Conservation (phyloP, 257 asterid species). For the Buddleja alternifolia region DNA sequence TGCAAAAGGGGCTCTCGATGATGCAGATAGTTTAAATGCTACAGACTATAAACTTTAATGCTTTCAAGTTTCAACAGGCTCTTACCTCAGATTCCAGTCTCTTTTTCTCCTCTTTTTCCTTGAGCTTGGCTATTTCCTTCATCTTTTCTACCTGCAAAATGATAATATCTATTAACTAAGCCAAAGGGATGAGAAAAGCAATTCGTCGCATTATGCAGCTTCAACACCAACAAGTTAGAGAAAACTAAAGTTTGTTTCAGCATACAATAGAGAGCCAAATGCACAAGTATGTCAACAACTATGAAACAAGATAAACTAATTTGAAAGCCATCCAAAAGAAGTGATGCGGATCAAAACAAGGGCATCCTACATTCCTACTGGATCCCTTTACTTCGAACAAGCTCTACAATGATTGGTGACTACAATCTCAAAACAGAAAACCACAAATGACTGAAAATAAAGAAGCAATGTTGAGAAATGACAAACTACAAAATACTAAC, state of each 20-base stretch:
- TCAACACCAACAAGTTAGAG: background rate
- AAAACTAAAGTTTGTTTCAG: background rate
- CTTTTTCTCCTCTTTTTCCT: constrained; percentile 82
- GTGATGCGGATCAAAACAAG: background rate
- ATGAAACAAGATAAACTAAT: background rate
- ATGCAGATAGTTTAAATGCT: constrained; percentile 10
- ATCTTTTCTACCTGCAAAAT: constrained; percentile 77
- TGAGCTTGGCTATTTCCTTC: constrained; percentile 86
- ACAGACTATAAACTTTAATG: background rate
- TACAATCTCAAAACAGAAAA: too few relatives aligned
- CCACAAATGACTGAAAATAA: too few relatives aligned
- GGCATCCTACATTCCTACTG: too few relatives aligned
- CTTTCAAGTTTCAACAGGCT: background rate
- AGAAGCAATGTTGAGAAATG: too few relatives aligned
- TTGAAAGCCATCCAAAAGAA: background rate
- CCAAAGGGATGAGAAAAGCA: constrained; percentile 22
- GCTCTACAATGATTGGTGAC: too few relatives aligned
- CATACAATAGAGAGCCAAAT: constrained; percentile 10
- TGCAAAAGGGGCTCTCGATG: constrained; percentile 1
- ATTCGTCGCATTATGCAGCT: background rate
- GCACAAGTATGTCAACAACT: background rate
- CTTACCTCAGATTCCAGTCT: constrained; percentile 83
- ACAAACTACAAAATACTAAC: too few relatives aligned
- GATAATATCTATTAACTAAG: constrained; percentile 22
- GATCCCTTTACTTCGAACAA: too few relatives aligned